Conservation (phyloP, 129 eudicot genomes). For the Helichrysum umbraculigerum region DNA sequence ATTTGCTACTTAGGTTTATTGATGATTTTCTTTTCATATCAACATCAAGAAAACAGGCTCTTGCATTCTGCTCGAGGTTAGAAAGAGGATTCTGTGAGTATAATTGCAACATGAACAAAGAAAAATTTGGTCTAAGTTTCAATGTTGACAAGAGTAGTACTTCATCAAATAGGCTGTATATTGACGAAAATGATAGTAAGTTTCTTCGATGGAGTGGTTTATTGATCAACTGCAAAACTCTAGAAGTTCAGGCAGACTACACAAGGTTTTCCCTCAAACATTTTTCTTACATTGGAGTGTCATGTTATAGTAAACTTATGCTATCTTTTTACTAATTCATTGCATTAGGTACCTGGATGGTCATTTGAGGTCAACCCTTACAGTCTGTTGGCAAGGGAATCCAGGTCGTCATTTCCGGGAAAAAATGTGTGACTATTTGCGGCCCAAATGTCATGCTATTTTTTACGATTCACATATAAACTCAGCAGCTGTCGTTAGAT, state of each 20-base stretch:
- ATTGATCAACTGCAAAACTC: conserved; percentile 70
- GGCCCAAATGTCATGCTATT: conserved; percentile 86
- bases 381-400: conserved; percentile 54
- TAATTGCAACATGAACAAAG: conserved; percentile 75
- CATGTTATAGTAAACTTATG: conserved; percentile 1
- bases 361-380: conserved; percentile 72
- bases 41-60: conserved; percentile 73
- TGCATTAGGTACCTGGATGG: conserved; percentile 53
- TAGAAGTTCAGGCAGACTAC: conserved; percentile 97
- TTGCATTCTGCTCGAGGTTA: conserved; percentile 62
- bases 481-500: conserved; percentile 64
- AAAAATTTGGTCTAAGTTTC: conserved; percentile 72
- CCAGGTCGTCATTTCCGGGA: conserved; percentile 46
- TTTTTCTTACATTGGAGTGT: not conserved
- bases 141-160: conserved; percentile 18
- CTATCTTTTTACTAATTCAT: conserved; percentile 1
- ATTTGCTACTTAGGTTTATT: conserved; percentile 61
- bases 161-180: conserved; percentile 41
- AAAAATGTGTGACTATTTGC: conserved; percentile 62
- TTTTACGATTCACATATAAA: conserved; percentile 84
- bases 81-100: conserved; percentile 71
- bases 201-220: conserved; percentile 91
- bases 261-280: conserved; percentile 47
- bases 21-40: conserved; percentile 84
- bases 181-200: conserved; percentile 59